Conservation (phyloP, 306 rosid genomes). For the Adenanthera pavonina region DNA sequence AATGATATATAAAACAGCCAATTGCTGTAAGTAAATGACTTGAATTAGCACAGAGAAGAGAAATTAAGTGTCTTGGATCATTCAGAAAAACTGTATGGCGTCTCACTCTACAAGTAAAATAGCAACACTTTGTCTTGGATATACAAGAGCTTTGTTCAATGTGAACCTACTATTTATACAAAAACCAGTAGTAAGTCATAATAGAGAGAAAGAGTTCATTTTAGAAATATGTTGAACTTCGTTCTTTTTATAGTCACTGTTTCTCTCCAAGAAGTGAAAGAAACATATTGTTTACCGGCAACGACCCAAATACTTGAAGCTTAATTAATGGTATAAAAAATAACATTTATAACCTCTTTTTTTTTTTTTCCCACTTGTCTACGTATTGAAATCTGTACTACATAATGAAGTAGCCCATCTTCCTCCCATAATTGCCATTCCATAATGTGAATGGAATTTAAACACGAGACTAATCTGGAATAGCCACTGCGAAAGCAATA, state of each 20-base stretch:
- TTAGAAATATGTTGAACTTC: neutral
- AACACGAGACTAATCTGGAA: constrained; percentile 19
- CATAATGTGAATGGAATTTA: constrained; percentile 11
- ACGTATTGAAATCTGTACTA: constrained; percentile 1
- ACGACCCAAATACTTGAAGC: neutral
- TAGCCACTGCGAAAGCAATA: neutral
- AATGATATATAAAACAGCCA: constrained; percentile 6
- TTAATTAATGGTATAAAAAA: neutral
- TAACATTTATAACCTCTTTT: neutral
- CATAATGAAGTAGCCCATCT: neutral
- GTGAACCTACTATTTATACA: neutral
- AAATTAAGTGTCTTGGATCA: constrained; percentile 12
- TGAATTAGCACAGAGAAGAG: neutral
- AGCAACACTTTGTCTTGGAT: neutral
- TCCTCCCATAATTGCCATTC: constrained; percentile 7
- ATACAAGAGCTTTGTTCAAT: neutral
- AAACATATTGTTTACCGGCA: neutral
- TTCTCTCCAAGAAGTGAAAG: neutral
- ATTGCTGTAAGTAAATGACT: constrained; percentile 1
- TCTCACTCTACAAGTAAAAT: constrained; percentile 8
- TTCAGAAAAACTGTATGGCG: neutral
- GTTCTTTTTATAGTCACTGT: neutral
- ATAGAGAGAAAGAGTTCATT: neutral
- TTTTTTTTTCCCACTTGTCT: too few relatives aligned
- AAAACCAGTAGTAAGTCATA: neutral